Conservation (phyloP, 2,329 filamentous ascomycete genomes). For the Hirsutella thompsonii region DNA sequence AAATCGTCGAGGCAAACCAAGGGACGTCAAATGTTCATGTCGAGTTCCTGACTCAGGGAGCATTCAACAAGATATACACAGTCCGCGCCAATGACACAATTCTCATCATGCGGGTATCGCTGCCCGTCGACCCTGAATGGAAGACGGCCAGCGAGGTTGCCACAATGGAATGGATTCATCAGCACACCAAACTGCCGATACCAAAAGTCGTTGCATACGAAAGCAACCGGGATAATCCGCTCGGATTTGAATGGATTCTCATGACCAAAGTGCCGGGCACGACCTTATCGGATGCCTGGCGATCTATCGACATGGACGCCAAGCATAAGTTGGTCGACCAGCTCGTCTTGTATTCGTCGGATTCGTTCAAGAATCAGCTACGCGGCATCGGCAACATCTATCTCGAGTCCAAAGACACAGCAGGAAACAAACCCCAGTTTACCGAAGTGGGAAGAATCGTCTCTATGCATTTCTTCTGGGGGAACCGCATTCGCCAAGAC, state of each 20-base stretch:
- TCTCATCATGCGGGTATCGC: constrained; percentile 19
- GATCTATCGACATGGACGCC: constrained; percentile 3
- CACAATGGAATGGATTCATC: constrained; percentile 20
- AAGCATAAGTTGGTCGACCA: constrained; percentile 2
- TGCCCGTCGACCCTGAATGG: constrained; percentile 20
- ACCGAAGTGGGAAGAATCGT: constrained; percentile 16
- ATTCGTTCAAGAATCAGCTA: constrained; percentile 14
- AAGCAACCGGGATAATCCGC: constrained; percentile 14
- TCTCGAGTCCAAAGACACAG: constrained; percentile 1
- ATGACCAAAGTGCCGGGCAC: constrained; percentile 18
- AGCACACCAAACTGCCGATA: constrained; percentile 17
- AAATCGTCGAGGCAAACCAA: background rate
- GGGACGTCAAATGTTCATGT: constrained; percentile 1
- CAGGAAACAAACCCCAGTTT: background rate
- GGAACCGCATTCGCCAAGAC: constrained; percentile 14
- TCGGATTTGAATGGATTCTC: constrained; percentile 28
- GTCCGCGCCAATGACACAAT: constrained; percentile 1
- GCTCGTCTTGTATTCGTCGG: constrained; percentile 3
- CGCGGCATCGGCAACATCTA: constrained; percentile 9
- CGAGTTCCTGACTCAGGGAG: constrained; percentile 7
- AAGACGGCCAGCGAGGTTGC: constrained; percentile 26
- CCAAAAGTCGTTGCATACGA: constrained; percentile 19
- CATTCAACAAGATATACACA: constrained; percentile 13
- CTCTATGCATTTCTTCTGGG: constrained; percentile 20
- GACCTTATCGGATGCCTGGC: constrained; percentile 15